Percentiles rank a stretch among this genome's conserved stretches.
phyloP scores from a whole-genome alignment of 805 yeast species.

The Wickerhamiella cacticola region DNA sequence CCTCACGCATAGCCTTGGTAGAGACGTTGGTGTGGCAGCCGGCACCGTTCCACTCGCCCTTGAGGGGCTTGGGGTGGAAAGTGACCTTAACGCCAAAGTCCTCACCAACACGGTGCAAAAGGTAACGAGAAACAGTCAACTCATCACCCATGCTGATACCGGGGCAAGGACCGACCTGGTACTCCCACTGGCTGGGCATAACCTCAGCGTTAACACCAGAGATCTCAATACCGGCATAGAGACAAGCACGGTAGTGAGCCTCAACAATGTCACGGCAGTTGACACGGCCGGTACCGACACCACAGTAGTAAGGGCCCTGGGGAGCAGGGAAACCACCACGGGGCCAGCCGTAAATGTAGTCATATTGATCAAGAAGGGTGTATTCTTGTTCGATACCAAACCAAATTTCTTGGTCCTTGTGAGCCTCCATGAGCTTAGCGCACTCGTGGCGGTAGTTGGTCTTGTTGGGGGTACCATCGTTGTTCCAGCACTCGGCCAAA shows the following conservation, averaged over 20 bases:
- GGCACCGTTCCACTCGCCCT: slow-evolving; percentile 99
- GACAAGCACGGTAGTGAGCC: slow-evolving; percentile 98
- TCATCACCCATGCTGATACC: slow-evolving; percentile 97
- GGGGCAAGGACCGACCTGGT: slow-evolving; percentile 96
- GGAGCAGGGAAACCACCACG: slow-evolving; percentile 99
- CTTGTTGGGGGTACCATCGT: slow-evolving; percentile 98
- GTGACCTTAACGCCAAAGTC: slow-evolving; percentile 98
- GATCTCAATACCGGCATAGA: slow-evolving; percentile 78
- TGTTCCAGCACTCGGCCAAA: slow-evolving; percentile 92
- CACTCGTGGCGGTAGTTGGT: slow-evolving; percentile 97
- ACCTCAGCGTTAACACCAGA: slow-evolving; percentile 99
- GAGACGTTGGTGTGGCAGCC: slow-evolving; percentile 99
- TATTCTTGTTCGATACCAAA: slow-evolving; percentile 98
- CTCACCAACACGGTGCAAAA: slow-evolving; percentile 90
- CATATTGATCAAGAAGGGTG: slow-evolving; percentile 85
- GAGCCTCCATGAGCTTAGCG: slow-evolving; percentile 89
- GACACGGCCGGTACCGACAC: slow-evolving; percentile 98
- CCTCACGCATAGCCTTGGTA: slow-evolving; percentile 76
- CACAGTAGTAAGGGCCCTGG: slow-evolving; percentile 99
- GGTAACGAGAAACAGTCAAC: slow-evolving; percentile 90
- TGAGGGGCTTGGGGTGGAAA: slow-evolving; percentile 97
- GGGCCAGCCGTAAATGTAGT: slow-evolving; percentile 96
- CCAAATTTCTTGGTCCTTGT: slow-evolving; percentile 76
- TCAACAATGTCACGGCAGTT: slow-evolving; percentile 96
- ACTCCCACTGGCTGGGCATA: slow-evolving; percentile 99